These are phyloP conservation scores for Adansonia digitata DNA, from an alignment of 345 rosid species.

Conservation along the genomic window DNA sequence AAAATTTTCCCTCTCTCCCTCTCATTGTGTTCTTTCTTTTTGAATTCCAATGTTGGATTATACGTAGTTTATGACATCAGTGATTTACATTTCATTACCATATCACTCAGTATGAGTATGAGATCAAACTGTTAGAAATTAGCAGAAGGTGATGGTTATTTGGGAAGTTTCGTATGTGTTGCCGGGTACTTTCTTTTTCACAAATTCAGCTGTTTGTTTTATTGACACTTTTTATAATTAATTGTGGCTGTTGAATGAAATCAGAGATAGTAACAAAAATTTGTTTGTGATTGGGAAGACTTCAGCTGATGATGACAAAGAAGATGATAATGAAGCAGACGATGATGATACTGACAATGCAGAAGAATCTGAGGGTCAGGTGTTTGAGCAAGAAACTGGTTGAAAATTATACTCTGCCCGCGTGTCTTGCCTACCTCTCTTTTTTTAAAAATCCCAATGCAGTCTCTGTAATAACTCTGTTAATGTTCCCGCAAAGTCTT, in stretches of 20 bases:
- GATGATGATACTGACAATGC: constrained; percentile 87
- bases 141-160: not conserved
- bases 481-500: too few species aligned
- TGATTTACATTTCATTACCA: not conserved
- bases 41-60: not conserved
- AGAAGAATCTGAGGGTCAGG: constrained; percentile 91
- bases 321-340: constrained; percentile 78
- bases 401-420: constrained; percentile 20
- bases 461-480: not conserved
- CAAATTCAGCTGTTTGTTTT: not conserved
- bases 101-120: not conserved
- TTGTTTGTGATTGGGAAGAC: constrained; percentile 67
- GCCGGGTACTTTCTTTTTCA: too few species aligned
- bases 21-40: not conserved
- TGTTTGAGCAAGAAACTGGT: constrained; percentile 91
- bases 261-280: constrained; percentile 60
- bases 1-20: not conserved
- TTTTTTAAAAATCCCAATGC: not conserved
- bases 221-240: not conserved
- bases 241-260: constrained; percentile 66
- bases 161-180: not conserved
- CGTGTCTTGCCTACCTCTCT: not conserved
- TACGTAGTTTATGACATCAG: not conserved
- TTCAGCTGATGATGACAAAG: constrained; percentile 57
- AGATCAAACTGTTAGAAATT: not conserved